Evolutionary conservation across 2,329 filamentous ascomycete genomes (phyloP).

Genomic region (Colletotrichum sp.): DNA sequence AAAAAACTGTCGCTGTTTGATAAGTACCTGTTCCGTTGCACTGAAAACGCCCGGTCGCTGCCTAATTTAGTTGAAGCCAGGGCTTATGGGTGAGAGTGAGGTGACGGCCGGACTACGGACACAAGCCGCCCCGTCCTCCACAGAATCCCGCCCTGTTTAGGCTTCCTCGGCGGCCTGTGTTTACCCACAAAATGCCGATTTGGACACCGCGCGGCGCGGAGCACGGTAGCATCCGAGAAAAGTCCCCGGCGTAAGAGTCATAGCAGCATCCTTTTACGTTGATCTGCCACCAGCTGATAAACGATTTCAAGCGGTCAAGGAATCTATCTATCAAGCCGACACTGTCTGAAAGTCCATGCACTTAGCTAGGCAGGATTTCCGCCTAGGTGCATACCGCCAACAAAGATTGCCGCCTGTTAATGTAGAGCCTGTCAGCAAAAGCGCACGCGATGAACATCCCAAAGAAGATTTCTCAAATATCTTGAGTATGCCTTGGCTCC

Average conservation of each 20-base stretch:
- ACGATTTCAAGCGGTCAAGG: fast-evolving
- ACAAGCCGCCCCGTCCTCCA: neutral
- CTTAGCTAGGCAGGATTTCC: neutral
- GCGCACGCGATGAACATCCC: neutral
- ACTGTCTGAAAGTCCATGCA: neutral
- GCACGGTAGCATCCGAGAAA: neutral
- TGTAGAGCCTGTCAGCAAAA: neutral
- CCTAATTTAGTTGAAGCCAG: neutral
- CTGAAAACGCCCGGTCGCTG: neutral
- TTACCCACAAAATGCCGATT: neutral
- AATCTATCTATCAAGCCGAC: neutral
- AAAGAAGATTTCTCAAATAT: neutral
- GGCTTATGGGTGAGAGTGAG: neutral
- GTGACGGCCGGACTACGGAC: neutral
- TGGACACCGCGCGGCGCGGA: neutral
- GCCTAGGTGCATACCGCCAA: neutral
- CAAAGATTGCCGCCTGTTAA: neutral
- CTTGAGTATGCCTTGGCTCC: neutral
- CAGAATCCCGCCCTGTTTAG: neutral
- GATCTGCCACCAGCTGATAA: neutral
- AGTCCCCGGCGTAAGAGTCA: neutral
- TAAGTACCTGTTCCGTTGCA: neutral
- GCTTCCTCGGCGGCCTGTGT: neutral
- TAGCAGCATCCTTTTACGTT: fast-evolving
- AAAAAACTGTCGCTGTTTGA: neutral